These are phyloP conservation scores for Fusarium transvaalense DNA, from an alignment of 2,329 filamentous ascomycete genomes.

Conservation along the genomic window DNA sequence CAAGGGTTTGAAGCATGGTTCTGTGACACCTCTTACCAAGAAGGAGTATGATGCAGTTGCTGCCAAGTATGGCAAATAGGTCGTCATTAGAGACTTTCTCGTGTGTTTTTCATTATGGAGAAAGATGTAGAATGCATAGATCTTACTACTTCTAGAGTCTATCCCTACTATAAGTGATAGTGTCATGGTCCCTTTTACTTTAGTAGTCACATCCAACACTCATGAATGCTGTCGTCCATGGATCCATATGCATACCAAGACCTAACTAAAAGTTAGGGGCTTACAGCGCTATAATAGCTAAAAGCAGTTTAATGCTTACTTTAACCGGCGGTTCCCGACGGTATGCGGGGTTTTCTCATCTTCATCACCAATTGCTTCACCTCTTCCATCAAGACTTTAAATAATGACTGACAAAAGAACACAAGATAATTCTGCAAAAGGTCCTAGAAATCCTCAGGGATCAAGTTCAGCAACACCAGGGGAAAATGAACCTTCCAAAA, in stretches of 20 bases:
- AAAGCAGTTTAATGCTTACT: conserved; percentile 1
- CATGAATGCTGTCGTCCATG: too few relatives aligned
- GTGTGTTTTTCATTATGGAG: too few relatives aligned
- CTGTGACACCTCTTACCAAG: conserved; percentile 59
- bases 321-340: conserved; percentile 18
- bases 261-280: too few relatives aligned
- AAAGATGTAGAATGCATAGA: too few relatives aligned
- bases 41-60: conserved; percentile 55
- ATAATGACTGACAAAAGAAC: conserved; percentile 19
- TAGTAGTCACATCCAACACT: too few relatives aligned
- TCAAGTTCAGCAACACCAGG: neutral
- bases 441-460: neutral
- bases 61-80: conserved; percentile 23
- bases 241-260: too few relatives aligned
- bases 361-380: neutral
- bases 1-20: conserved; percentile 61
- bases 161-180: too few relatives aligned
- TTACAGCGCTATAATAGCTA: too few relatives aligned
- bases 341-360: conserved; percentile 20
- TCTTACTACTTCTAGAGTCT: too few relatives aligned
- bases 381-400: neutral
- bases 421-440: neutral
- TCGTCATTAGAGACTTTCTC: too few relatives aligned
- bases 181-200: too few relatives aligned
- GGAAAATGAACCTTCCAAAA: conserved; percentile 25